Evolutionary conservation across 1,284 basidiomycete genomes (phyloP), one percentile per base, ranked within the genome.

Genomic region (Tilletia walkeri): DNA sequence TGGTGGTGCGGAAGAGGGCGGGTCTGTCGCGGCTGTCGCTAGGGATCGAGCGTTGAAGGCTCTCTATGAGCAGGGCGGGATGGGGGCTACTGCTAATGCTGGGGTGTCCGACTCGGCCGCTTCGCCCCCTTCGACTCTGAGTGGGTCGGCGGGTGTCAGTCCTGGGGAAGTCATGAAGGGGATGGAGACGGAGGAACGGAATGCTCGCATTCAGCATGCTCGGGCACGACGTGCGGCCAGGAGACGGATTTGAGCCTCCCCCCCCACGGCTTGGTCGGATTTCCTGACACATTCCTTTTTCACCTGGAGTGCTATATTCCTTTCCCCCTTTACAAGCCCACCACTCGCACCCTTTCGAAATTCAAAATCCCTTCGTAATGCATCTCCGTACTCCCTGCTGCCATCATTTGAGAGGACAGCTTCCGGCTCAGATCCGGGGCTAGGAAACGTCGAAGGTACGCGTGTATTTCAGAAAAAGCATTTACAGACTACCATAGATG

Each of bases 21-120:
- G 59, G 36, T 10, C 36, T 18, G 36, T 36, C 24, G 34, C 20
- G 12, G 30, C 59, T 14, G 36, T 63, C 9, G 59, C 59, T 10
- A 63, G 59, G 59, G 59, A 63, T 41, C 59, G 59, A 14, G 59
- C 59, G 30, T 34, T 63, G 59, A 24, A 34, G 36, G 30, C 59
- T 10, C 30, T 63, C 14, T 63, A 63, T 16, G 59, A 63, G 36
- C 59, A 63, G 36, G 38, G 59, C 2, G 36, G 36, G 7, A 18
- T 34, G 59, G 34, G 30, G 7, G 9, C 56, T 14, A 36, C 30
- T 16, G 34, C 59, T 39, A 18, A 24, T 10, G 59, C 36, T 18
- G 59, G 34, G 9, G 38, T 34, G 3, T 38, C 59, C 34, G 34
- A 10, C 12, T 63, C 59, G 30, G 38, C 59, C 3, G 34, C 34